Percentiles rank a stretch among this genome's conserved stretches.
phyloP scores from a whole-genome alignment of 148 eudicot species.

The Heliamphora exappendiculata region DNA sequence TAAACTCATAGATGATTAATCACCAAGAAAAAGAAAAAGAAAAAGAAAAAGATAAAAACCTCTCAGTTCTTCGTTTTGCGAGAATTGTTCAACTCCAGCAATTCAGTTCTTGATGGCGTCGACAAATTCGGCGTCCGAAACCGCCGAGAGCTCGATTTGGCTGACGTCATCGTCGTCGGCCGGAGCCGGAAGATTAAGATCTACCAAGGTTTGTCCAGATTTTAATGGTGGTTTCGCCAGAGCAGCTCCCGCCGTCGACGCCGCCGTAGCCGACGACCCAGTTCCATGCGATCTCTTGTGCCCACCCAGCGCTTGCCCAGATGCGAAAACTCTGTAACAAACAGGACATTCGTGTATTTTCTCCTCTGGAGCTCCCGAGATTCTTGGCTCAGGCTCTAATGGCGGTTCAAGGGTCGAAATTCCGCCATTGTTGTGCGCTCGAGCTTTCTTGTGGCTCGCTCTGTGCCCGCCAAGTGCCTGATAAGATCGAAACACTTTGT shows the following conservation, averaged over 20 bases:
- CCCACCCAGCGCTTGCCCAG: constrained; percentile 63
- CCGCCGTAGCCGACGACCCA: constrained; percentile 8
- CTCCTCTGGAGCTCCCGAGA: constrained; percentile 9
- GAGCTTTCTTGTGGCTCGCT: constrained; percentile 47
- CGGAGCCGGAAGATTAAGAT: constrained; percentile 89
- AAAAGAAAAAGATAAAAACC: constrained; percentile 12
- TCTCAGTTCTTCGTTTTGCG: constrained; percentile 2
- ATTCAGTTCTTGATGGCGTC: constrained; percentile 12
- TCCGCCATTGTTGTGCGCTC: background rate
- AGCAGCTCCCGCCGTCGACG: background rate
- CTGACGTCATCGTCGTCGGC: constrained; percentile 44
- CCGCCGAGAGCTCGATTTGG: constrained; percentile 45
- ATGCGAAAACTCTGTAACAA: constrained; percentile 46
- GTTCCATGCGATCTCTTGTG: constrained; percentile 50
- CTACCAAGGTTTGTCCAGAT: constrained; percentile 27
- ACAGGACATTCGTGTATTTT: constrained; percentile 47
- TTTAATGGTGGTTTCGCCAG: background rate
- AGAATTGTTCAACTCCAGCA: background rate
- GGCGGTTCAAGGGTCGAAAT: background rate
- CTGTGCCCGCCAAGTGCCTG: constrained; percentile 65
- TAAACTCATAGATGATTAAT: background rate
- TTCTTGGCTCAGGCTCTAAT: background rate
- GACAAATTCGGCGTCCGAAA: constrained; percentile 51
- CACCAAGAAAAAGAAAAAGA: background rate
- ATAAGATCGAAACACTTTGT: constrained; percentile 36